Base-by-base conservation (phyloP, 441 rosid species). In the Aleurites moluccanus region DNA sequence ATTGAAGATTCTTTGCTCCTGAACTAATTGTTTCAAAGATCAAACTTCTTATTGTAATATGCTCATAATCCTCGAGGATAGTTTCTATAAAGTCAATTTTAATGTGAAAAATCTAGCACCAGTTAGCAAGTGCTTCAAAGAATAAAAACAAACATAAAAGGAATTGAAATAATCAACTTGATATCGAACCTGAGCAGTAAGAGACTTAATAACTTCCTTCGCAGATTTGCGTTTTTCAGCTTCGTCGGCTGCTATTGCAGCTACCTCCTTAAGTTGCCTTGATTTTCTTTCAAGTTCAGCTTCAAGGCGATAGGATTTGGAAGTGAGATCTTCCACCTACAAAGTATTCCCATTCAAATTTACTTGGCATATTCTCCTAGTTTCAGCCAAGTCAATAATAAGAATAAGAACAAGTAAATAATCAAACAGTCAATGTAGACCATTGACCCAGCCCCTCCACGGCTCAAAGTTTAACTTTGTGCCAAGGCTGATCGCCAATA, bases 221-320 rank as follows among this genome's bases (percentile, higher is more conserved):
- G 93, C 93, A 42, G 92, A 80, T 79, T 78, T 89, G 85, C 87
- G 86, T 79, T 88, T 89, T 77, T 85, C 91, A 66, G 88, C 91
- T 86, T 90, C 95, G 76, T 85, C 89, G 69, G 84, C 83, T 75
- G 90, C 91, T 75, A 87, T 83, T 55, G 83, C 87, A 64, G 86
- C 81, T 35, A 85, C 91, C 53, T 85, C 85, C 75, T 82, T 87
- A 67, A 90, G 79, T 72, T 84, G 84, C 63, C 70, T 86, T 60
- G 83, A 75, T 38, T 88, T 85, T 79, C 77, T 85, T 70, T 80
- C 86, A 65, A 91, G 89, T 79, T 89, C 89, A 67, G 78, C 88
- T 86, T 91, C 91, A 75, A 86, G 90, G 57, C 61, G 69, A 56
- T 82, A 71, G 7, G 87, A 76, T 77, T 85, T 88, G 64, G 44